These are phyloP conservation scores for Volvariella surrecta DNA, from an alignment of 1,284 basidiomycete species.

Conservation along the genomic window DNA sequence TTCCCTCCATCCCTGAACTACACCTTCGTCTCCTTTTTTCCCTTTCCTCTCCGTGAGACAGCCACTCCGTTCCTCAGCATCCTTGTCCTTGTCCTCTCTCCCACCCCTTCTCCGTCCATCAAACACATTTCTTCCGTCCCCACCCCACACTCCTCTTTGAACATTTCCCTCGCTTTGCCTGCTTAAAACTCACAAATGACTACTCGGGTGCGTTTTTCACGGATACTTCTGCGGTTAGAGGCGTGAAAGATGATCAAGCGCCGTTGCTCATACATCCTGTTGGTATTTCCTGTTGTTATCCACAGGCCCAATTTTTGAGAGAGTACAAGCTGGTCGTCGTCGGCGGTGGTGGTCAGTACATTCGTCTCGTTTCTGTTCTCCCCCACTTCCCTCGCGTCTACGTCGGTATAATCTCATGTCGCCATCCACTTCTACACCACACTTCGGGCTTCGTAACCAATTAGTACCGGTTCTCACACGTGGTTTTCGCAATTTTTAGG, in stretches of 20 bases:
- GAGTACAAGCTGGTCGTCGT: slow-evolving; percentile 98
- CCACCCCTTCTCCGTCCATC: slow-evolving; percentile 1
- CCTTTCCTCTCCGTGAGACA: slow-evolving; percentile 3
- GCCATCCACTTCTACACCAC: too few relatives aligned
- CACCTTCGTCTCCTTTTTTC: slow-evolving; percentile 5
- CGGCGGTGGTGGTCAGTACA: slow-evolving; percentile 84
- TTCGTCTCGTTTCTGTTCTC: neutral
- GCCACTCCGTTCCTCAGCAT: neutral
- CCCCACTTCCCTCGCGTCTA: neutral
- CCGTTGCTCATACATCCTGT: too few relatives aligned
- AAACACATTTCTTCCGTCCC: neutral
- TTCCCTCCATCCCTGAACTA: slow-evolving; percentile 4
- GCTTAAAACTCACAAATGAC: too few relatives aligned
- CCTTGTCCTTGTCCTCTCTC: slow-evolving; percentile 4
- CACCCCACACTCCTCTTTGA: slow-evolving; percentile 2
- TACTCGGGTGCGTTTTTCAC: too few relatives aligned
- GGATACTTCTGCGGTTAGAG: too few relatives aligned
- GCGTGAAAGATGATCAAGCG: too few relatives aligned
- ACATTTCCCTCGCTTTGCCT: slow-evolving; percentile 7
- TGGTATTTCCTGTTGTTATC: too few relatives aligned
- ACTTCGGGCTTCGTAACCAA: too few relatives aligned
- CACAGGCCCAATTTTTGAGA: slow-evolving; percentile 82
- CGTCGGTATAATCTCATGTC: too few relatives aligned
- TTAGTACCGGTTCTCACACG: too few relatives aligned
- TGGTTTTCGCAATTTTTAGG: slow-evolving; percentile 34